Percentiles rank a stretch among this genome's conserved stretches.
These are phyloP conservation scores for Ochetophila trinervis DNA, from an alignment of 306 rosid species.

Conservation along the genomic window DNA sequence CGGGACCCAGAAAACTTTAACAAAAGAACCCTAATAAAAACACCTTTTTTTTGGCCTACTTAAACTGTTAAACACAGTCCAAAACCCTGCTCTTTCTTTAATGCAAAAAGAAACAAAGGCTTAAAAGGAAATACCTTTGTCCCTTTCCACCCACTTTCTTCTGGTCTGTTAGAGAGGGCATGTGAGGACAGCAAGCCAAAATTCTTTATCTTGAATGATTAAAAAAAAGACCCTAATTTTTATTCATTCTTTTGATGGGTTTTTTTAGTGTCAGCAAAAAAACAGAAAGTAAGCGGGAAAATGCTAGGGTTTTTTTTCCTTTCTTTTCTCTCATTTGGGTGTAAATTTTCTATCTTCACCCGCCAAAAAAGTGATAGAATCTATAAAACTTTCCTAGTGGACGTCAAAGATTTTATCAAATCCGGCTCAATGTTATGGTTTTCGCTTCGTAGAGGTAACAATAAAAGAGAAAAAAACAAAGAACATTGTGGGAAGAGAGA, in stretches of 20 bases:
- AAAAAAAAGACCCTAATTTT: conserved; percentile 6
- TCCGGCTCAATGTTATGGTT: conserved; percentile 34
- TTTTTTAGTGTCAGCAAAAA: conserved; percentile 18
- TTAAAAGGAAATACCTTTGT: conserved; percentile 28
- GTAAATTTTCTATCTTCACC: conserved; percentile 38
- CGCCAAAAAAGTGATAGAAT: conserved; percentile 56
- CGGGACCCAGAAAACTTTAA: conserved; percentile 53
- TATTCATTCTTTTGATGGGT: conserved; percentile 30
- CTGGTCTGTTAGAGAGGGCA: conserved; percentile 30
- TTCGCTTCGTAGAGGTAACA: background rate
- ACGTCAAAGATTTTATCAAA: conserved; percentile 72
- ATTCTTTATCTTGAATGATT: conserved; percentile 12
- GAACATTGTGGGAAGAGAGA: background rate
- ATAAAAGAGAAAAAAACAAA: background rate
- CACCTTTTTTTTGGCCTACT: background rate
- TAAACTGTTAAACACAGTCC: conserved; percentile 3
- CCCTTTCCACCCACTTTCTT: conserved; percentile 16
- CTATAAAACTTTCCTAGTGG: conserved; percentile 57
- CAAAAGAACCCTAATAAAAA: conserved; percentile 21
- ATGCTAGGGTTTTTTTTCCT: conserved; percentile 20
- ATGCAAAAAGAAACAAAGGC: conserved; percentile 29
- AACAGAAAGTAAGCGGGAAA: conserved; percentile 46
- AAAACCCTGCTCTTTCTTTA: conserved; percentile 36
- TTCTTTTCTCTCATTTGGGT: background rate
- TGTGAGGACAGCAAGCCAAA: conserved; percentile 34